These are phyloP conservation scores for Coniosporium tulheliwenetii DNA, from an alignment of 2,329 filamentous ascomycete species.

Conservation along the genomic window DNA sequence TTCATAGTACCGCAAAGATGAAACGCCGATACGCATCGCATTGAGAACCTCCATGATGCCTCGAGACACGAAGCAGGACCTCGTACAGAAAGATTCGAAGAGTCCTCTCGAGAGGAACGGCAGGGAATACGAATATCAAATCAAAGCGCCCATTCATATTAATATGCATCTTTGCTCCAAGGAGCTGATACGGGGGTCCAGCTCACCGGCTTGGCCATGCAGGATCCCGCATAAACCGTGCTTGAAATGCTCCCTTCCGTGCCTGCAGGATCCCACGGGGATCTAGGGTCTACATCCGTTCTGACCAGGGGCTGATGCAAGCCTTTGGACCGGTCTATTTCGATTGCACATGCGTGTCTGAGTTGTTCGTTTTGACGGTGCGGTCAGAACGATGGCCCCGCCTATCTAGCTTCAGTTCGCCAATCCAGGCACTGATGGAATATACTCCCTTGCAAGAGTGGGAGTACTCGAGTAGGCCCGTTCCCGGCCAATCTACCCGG, in stretches of 20 bases:
- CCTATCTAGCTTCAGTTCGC: not conserved
- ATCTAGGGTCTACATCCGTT: no score
- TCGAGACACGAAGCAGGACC: not conserved
- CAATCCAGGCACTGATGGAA: not conserved
- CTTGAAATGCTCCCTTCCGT: no score
- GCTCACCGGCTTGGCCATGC: no score
- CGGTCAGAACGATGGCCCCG: not conserved
- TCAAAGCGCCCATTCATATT: not conserved
- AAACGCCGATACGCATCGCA: no score
- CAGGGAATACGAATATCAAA: not conserved
- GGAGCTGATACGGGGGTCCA: not conserved
- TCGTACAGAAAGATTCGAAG: not conserved
- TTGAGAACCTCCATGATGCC: not conserved
- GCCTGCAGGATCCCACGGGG: no score
- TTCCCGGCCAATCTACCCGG: not conserved
- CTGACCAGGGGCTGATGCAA: no score
- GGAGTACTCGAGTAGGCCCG: not conserved
- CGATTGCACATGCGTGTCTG: no score
- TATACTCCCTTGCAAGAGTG: not conserved
- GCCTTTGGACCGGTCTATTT: no score
- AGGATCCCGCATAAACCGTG: no score
- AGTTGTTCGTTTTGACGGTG: no score
- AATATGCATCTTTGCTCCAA: not conserved
- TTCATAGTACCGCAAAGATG: not conserved
- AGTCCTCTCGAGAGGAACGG: not conserved